Evolutionary conservation across 1,139 yeast species (phyloP).

Genomic region (Candida sojae): DNA sequence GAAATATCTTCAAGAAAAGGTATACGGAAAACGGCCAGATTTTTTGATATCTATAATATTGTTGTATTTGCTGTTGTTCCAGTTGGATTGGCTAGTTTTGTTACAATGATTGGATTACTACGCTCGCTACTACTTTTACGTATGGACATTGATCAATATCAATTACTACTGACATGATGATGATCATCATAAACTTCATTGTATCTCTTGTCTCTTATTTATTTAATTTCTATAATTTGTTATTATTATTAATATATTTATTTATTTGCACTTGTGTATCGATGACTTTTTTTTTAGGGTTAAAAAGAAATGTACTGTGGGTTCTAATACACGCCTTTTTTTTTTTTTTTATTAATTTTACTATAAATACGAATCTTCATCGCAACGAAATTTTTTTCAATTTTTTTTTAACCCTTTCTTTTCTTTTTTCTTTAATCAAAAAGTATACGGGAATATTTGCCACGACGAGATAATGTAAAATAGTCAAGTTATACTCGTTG

Average conservation of each 20-base stretch:
- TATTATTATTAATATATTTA: constrained; percentile 1
- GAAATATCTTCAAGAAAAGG: constrained; percentile 38
- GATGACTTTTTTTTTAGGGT: not conserved
- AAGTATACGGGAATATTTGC: constrained; percentile 66
- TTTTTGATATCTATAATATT: constrained; percentile 79
- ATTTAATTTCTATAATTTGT: not conserved
- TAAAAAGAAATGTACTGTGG: too few species aligned
- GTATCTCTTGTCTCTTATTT: not conserved
- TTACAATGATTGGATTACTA: constrained; percentile 84
- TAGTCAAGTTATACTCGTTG: constrained; percentile 67
- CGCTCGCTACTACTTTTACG: constrained; percentile 75
- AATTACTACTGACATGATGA: constrained; percentile 9
- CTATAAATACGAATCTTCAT: constrained; percentile 3
- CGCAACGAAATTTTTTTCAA: constrained; percentile 6
- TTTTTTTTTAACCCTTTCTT: constrained; percentile 9
- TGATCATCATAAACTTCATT: too few species aligned
- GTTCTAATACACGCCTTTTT: not conserved
- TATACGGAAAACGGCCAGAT: constrained; percentile 43
- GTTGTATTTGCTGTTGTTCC: constrained; percentile 97
- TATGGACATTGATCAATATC: constrained; percentile 60
- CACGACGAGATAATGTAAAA: constrained; percentile 65
- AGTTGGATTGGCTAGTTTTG: constrained; percentile 89
- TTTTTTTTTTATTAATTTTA: not conserved
- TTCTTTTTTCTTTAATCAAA: constrained; percentile 50
- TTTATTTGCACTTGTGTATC: not conserved